phyloP scores from a whole-genome alignment of 805 yeast genomes.

The Isabelozyma heimii region DNA sequence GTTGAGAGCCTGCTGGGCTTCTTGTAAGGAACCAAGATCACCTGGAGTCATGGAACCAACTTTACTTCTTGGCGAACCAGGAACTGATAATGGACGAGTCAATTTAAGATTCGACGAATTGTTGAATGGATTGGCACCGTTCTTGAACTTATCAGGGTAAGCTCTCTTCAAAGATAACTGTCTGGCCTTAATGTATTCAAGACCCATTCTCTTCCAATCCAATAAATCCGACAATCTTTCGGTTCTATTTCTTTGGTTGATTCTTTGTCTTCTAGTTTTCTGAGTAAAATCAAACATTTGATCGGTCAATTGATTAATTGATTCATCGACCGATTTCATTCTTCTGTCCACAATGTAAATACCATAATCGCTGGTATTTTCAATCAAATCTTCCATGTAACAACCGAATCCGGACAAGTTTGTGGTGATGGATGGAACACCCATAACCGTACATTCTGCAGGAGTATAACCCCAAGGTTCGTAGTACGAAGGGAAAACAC shows the following conservation, averaged over 20 bases:
- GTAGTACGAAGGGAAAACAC: constrained; percentile 97
- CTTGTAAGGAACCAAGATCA: constrained; percentile 94
- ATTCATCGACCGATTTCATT: constrained; percentile 86
- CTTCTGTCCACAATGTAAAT: constrained; percentile 96
- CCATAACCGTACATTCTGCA: constrained; percentile 99
- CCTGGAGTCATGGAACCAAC: constrained; percentile 93
- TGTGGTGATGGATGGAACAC: constrained; percentile 96
- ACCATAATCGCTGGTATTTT: constrained; percentile 92
- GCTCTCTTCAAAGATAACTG: constrained; percentile 90
- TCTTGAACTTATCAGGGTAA: constrained; percentile 78
- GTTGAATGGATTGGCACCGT: constrained; percentile 46
- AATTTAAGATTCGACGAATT: constrained; percentile 57
- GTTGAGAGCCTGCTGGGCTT: constrained; percentile 65
- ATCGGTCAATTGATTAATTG: constrained; percentile 84
- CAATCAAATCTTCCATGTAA: constrained; percentile 96
- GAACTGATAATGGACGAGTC: constrained; percentile 91
- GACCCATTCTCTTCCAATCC: constrained; percentile 98
- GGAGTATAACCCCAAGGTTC: constrained; percentile 99
- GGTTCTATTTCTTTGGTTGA: constrained; percentile 95
- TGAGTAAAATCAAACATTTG: constrained; percentile 86
- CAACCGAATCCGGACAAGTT: constrained; percentile 97
- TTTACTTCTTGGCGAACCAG: constrained; percentile 87
- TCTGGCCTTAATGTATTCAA: constrained; percentile 93
- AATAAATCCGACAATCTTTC: constrained; percentile 89
- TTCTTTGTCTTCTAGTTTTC: constrained; percentile 93